Percentiles rank a stretch among this genome's conserved stretches.
Evolutionary conservation across 331 rosid genomes (phyloP).

Genomic region (Malus hybrid): DNA sequence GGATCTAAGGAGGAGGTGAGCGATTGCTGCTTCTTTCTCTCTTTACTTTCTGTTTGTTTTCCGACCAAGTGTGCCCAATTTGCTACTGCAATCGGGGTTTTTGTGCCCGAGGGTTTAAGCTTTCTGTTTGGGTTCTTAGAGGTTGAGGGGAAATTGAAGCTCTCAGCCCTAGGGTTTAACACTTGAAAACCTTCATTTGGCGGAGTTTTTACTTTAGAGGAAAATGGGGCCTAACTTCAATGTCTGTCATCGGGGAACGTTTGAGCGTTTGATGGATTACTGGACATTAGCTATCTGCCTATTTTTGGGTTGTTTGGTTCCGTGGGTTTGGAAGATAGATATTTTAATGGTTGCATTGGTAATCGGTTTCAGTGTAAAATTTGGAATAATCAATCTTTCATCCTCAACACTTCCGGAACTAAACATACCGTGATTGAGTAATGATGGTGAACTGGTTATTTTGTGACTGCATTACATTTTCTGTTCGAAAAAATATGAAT

Average conservation of each 20-base stretch:
- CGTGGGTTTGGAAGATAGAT: not conserved
- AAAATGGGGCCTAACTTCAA: not conserved
- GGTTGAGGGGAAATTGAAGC: not conserved
- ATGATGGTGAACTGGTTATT: not conserved
- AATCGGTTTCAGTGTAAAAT: not conserved
- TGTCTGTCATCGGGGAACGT: not conserved
- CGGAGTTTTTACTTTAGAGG: not conserved
- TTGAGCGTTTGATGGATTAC: not conserved
- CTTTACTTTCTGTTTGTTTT: not conserved
- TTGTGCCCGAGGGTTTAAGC: slow-evolving; percentile 6
- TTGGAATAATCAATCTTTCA: not conserved
- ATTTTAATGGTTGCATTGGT: not conserved
- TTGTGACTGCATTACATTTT: not conserved
- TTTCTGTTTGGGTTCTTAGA: not conserved
- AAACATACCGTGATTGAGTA: not conserved
- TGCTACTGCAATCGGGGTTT: not conserved
- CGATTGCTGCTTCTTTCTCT: not conserved
- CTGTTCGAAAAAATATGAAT: not conserved
- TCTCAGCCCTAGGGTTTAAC: slow-evolving; percentile 12
- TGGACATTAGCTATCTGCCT: not conserved
- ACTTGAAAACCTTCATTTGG: not conserved
- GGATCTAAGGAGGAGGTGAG: slow-evolving; percentile 98
- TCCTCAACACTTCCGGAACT: not conserved
- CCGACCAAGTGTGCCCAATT: not conserved
- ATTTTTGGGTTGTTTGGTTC: not conserved